Conservation (phyloP, 2,329 filamentous ascomycete species). For the Cytospora paraplurivora region DNA sequence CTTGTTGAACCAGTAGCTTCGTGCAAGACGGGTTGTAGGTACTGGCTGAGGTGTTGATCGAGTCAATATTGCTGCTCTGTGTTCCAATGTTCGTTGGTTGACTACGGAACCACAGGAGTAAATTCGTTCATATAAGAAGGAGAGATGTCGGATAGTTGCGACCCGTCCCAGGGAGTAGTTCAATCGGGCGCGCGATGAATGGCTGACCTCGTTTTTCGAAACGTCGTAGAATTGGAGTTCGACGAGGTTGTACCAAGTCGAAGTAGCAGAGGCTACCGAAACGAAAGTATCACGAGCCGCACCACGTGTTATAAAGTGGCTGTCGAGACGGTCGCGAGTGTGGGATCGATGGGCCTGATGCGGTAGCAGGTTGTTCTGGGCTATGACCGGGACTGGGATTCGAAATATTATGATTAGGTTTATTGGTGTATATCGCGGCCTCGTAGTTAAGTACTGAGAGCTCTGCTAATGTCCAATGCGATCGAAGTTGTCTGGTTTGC, state of each 20-base stretch:
- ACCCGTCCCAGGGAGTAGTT: neutral
- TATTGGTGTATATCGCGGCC: slow-evolving; percentile 9
- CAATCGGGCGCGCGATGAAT: neutral
- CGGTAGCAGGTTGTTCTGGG: neutral
- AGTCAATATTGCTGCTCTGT: slow-evolving; percentile 14
- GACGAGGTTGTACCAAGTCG: neutral
- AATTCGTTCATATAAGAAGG: slow-evolving; percentile 7
- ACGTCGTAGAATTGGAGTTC: neutral
- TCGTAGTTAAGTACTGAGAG: slow-evolving; percentile 10
- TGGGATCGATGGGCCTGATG: slow-evolving; percentile 1
- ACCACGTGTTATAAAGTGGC: neutral
- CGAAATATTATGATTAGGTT: slow-evolving; percentile 21
- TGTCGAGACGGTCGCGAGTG: slow-evolving; percentile 6
- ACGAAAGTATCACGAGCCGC: slow-evolving; percentile 7
- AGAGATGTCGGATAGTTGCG: neutral
- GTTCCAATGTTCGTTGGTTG: slow-evolving; percentile 16
- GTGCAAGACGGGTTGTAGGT: slow-evolving; percentile 7
- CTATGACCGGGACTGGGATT: slow-evolving; percentile 10
- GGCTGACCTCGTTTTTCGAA: neutral
- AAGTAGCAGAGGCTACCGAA: neutral
- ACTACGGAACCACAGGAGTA: neutral
- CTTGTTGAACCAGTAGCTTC: slow-evolving; percentile 3
- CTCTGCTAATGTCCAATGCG: neutral
- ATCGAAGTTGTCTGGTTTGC: slow-evolving; percentile 6
- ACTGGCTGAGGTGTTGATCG: slow-evolving; percentile 13